phyloP scores from a whole-genome alignment of 192 early-diverging fungal species.

The Lobulomyces angularis region DNA sequence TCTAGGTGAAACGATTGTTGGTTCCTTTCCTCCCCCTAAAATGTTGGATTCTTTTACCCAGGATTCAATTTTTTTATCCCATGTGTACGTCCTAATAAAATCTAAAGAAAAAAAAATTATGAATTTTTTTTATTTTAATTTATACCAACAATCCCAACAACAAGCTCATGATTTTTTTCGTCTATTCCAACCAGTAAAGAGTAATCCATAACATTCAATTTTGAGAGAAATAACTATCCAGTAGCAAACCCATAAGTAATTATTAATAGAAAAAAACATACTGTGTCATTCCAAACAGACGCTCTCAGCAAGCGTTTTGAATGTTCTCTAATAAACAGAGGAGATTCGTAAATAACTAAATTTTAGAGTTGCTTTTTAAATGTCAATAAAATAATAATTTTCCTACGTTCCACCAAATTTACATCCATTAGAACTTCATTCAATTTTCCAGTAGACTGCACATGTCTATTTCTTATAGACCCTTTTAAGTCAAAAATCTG shows the following conservation, averaged over 20 bases:
- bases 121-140: conserved; percentile 4
- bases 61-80: conserved; percentile 96
- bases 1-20: conserved; percentile 90
- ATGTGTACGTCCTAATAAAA: conserved; percentile 94
- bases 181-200: conserved; percentile 91
- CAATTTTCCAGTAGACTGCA: conserved; percentile 67
- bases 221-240: conserved; percentile 88
- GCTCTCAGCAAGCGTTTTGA: conserved; percentile 72
- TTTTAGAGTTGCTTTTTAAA: too few relatives aligned
- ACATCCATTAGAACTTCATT: conserved; percentile 87
- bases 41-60: conserved; percentile 94
- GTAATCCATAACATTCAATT: conserved; percentile 96
- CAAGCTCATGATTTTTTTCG: conserved; percentile 67
- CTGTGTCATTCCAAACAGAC: conserved; percentile 85
- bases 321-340: conserved; percentile 83
- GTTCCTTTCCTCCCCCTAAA: conserved; percentile 76
- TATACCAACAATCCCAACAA: conserved; percentile 91
- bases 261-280: too few relatives aligned
- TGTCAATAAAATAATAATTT: conserved; percentile 6
- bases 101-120: conserved; percentile 35
- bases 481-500: conserved; percentile 88
- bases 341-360: conserved; percentile 65
- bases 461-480: conserved; percentile 87
- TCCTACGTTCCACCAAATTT: conserved; percentile 75
- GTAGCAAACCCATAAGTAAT: too few relatives aligned